Evolutionary conservation across 2,329 filamentous ascomycete genomes (phyloP).

Genomic region (Neopestalotiopsis clavispora): DNA sequence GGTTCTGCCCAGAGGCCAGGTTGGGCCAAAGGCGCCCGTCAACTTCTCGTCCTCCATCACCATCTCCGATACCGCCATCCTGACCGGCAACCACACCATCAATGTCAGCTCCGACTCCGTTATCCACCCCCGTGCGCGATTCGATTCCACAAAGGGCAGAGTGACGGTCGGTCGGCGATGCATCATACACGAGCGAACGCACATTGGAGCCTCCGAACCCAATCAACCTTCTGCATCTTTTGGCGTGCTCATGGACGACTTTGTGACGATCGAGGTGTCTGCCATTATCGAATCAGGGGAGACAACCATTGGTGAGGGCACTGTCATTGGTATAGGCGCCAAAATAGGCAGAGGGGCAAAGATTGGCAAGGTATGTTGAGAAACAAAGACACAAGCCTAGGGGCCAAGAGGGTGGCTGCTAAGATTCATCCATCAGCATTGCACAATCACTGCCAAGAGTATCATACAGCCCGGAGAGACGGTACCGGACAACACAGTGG

Average conservation of each 20-base stretch:
- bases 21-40: conserved; percentile 64
- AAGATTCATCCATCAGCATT: conserved; percentile 52
- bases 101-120: conserved; percentile 78
- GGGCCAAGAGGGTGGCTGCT: not conserved
- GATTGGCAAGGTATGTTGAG: conserved; percentile 61
- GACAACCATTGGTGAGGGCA: conserved; percentile 65
- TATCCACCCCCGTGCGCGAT: conserved; percentile 82
- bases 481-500: conserved; percentile 70
- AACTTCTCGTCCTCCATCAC: conserved; percentile 64
- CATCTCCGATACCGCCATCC: conserved; percentile 66
- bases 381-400: not conserved
- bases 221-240: conserved; percentile 38
- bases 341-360: conserved; percentile 64
- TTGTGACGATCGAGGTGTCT: conserved; percentile 65
- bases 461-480: conserved; percentile 60
- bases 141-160: conserved; percentile 79
- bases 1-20: conserved; percentile 56
- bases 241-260: conserved; percentile 64
- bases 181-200: conserved; percentile 75
- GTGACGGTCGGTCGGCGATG: conserved; percentile 82
- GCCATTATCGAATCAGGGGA: conserved; percentile 66
- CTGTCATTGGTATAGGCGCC: conserved; percentile 62
- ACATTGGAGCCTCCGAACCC: conserved; percentile 52
- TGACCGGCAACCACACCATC: conserved; percentile 77
- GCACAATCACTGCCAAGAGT: conserved; percentile 71